Percentiles rank a stretch among this genome's conserved stretches.
Evolutionary conservation across 2,329 filamentous ascomycete genomes (phyloP).

Genomic region (Aspergillus sp.): DNA sequence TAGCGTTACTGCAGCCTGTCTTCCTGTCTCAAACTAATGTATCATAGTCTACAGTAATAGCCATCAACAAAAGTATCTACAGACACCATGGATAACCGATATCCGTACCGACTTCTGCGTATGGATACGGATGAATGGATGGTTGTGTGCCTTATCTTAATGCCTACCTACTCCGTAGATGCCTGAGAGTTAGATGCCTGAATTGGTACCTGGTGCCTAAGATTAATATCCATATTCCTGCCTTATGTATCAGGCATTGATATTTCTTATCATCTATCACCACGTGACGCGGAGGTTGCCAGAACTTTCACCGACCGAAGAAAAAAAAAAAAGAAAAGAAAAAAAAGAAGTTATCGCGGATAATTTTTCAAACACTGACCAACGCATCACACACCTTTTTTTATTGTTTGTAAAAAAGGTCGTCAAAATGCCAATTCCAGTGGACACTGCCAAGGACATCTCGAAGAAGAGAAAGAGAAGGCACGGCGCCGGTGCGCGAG

Average conservation of each 20-base stretch:
- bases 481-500: constrained; percentile 24
- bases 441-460: constrained; percentile 33
- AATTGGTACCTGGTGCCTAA: neutral
- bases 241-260: constrained; percentile 9
- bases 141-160: too few relatives aligned
- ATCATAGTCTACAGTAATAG: too few relatives aligned
- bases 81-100: too few relatives aligned
- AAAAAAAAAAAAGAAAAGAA: constrained; percentile 14
- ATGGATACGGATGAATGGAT: too few relatives aligned
- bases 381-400: neutral
- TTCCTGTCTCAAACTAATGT: too few relatives aligned
- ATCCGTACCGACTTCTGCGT: too few relatives aligned
- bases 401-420: constrained; percentile 7
- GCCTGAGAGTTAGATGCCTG: too few relatives aligned
- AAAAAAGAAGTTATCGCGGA: constrained; percentile 6
- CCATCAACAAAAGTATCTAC: too few relatives aligned
- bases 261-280: constrained; percentile 13
- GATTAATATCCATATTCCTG: constrained; percentile 1
- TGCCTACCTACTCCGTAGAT: too few relatives aligned
- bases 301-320: constrained; percentile 18
- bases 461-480: constrained; percentile 45
- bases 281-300: constrained; percentile 29
- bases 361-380: neutral
- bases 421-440: constrained; percentile 28
- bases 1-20: too few relatives aligned